Evolutionary conservation across 169 alveolate genomes (phyloP), one percentile per base, ranked within the genome.

Genomic region (Cryptosporidium ryanae): DNA sequence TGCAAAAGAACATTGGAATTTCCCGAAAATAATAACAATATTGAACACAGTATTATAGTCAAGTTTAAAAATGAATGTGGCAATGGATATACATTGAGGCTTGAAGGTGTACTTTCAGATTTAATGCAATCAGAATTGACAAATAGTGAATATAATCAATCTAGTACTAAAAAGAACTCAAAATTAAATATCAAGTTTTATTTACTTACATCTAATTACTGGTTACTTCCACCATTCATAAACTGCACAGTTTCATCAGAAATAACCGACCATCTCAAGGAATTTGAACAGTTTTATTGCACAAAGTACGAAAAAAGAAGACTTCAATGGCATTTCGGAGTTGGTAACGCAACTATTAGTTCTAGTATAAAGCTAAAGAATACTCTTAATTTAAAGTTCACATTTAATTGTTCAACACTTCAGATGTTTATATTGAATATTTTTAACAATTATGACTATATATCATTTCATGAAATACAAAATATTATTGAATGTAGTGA

Each of bases 61-160:
- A 76, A 52, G 38, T 59, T 76, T 55, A 76, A 71, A 59, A 38
- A 52, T 44, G 87, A 76, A 61, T 76, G 87, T 46, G 87, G 87
- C 13, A 29, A 59, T 13, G 87, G 87, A 10, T 76, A 76, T 76
- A 76, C 76, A 43, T 15, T 76, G 18, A 76, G 54, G 21, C 38
- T 76, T 12, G 87, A 76, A 76, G 87, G 87, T 3, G 50, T 76
- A 17, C 52, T 76, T 7, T 61, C 87, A 15, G 87, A 76, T 76
- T 15, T 76, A 44, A 59, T 76, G 64, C 87, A 76, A 21, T 76
- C 87, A 6, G 87, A 76, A 43, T 2, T 32, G 18, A 34, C 59
- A 61, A 76, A 76, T 13, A 12, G 17, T 18, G 76, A 76, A 34
- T 55, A 55, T 25, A 46, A 59, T 25, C 71, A 76, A 59, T 6